Evolutionary conservation across 306 rosid genomes (phyloP).

Genomic region (Begonia fuchsioides): DNA sequence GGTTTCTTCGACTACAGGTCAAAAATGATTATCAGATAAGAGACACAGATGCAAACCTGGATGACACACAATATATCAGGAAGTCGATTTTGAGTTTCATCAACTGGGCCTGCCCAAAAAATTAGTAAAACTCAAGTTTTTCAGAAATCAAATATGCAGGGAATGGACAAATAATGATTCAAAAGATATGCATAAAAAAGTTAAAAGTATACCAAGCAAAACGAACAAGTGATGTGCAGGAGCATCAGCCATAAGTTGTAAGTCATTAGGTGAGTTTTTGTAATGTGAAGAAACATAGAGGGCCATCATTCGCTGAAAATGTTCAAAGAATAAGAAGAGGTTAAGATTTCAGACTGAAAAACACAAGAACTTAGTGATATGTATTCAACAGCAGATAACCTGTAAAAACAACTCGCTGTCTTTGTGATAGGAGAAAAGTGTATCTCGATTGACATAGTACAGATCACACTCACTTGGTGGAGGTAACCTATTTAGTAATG

Average conservation of each 20-base stretch:
- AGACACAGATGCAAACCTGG: slow-evolving; percentile 52
- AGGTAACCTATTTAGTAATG: slow-evolving; percentile 51
- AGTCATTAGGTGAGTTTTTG: slow-evolving; percentile 96
- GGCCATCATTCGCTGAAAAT: slow-evolving; percentile 91
- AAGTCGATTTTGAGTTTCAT: slow-evolving; percentile 76
- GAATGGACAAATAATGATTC: not conserved
- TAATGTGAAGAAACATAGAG: slow-evolving; percentile 92
- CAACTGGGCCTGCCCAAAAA: slow-evolving; percentile 71
- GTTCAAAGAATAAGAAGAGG: slow-evolving; percentile 11
- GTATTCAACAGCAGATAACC: slow-evolving; percentile 28
- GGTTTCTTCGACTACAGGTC: too few species aligned
- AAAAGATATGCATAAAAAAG: not conserved
- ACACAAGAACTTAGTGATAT: too few species aligned
- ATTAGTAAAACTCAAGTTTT: slow-evolving; percentile 9
- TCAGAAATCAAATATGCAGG: not conserved
- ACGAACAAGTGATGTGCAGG: slow-evolving; percentile 97
- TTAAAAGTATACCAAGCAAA: slow-evolving; percentile 66
- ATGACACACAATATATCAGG: slow-evolving; percentile 96
- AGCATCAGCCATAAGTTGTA: slow-evolving; percentile 94
- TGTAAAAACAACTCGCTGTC: slow-evolving; percentile 93
- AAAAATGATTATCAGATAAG: not conserved
- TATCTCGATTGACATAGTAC: slow-evolving; percentile 89
- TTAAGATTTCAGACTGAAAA: not conserved
- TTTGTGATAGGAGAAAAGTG: slow-evolving; percentile 83
- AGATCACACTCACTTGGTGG: slow-evolving; percentile 72